Base-by-base conservation (phyloP, 208 protist species). In the Phytomonas sp. region DNA sequence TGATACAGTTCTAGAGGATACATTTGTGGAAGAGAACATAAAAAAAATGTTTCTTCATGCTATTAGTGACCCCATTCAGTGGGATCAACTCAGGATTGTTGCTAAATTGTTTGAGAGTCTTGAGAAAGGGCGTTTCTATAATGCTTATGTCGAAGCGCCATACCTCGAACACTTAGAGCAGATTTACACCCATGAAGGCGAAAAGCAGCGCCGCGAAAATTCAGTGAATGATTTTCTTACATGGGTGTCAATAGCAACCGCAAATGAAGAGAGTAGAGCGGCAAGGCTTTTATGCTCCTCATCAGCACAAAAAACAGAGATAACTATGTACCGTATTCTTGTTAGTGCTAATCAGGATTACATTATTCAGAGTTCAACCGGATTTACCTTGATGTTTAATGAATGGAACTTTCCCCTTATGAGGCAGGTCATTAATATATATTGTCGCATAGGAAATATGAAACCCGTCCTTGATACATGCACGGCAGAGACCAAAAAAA, bases 311-410 rank as follows among this genome's bases (percentile, higher is more conserved):
- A 36, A 60, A 34, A 40, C 75, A 60, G 64, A 70, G 36, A 66
- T 64, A 66, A 69, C 23, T 30, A 37, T 81, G 42, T 49, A 66
- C 66, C 40, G 62, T 49, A 42, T 75, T 29, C 45, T 81, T 16
- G 72, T 81, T 32, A 71, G 74, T 66, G 36, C 69, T 42, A 74
- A 74, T 70, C 72, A 67, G 26, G 29, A 71, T 4, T 61, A 61
- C 34, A 60, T 81, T 68, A 56, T 81, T 70, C 71, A 70, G 32
- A 67, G 34, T 33, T n/a, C 34, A 62, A 70, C 60, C 62, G 77
- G 64, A 14, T 67, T 37, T 52, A 29, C 29, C 7, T 59, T 45
- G 1, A 59, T 70, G 42, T 26, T 70, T 33, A 45, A 62, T 63
- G 40, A 60, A 19, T 70, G 66, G 66, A 62, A 70, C 40, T 26